Conservation (phyloP, 2,329 filamentous ascomycete genomes). For the Volutella citrinella region DNA sequence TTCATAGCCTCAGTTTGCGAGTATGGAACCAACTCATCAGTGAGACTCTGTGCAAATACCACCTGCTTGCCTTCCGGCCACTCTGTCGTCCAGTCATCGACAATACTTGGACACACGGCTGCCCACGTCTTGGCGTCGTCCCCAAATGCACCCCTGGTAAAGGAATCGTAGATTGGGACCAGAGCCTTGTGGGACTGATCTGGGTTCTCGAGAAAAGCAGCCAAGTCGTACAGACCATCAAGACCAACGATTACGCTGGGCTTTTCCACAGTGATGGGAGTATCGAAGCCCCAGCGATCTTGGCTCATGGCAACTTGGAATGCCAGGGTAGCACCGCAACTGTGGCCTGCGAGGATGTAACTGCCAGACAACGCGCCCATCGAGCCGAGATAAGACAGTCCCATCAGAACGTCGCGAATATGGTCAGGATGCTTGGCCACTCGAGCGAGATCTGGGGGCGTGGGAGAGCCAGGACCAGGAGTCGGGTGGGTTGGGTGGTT, state of each 20-base stretch:
- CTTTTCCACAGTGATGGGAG: not conserved
- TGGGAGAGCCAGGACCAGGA: not conserved
- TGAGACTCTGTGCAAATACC: not conserved
- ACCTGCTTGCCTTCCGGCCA: slow-evolving; percentile 3
- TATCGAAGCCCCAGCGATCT: no score
- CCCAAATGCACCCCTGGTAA: slow-evolving; percentile 2
- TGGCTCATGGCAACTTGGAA: slow-evolving; percentile 2
- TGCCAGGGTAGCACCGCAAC: slow-evolving; percentile 4
- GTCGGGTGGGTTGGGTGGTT: slow-evolving; percentile 28
- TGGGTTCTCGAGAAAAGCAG: not conserved
- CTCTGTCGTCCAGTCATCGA: not conserved
- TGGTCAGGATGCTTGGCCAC: not conserved
- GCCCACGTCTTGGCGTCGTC: not conserved
- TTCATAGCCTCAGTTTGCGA: no score
- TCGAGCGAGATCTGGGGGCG: not conserved
- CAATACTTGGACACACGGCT: slow-evolving; percentile 1
- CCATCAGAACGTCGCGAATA: not conserved
- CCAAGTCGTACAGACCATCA: not conserved
- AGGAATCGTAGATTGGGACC: not conserved
- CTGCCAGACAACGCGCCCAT: no score
- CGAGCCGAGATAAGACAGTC: not conserved
- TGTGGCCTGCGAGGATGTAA: slow-evolving; percentile 1
- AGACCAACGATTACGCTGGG: not conserved
- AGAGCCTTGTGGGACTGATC: slow-evolving; percentile 1
- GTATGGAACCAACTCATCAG: slow-evolving; percentile 1